phyloP scores from a whole-genome alignment of 768 basidiomycete species.

The Trametes sanguinea region DNA sequence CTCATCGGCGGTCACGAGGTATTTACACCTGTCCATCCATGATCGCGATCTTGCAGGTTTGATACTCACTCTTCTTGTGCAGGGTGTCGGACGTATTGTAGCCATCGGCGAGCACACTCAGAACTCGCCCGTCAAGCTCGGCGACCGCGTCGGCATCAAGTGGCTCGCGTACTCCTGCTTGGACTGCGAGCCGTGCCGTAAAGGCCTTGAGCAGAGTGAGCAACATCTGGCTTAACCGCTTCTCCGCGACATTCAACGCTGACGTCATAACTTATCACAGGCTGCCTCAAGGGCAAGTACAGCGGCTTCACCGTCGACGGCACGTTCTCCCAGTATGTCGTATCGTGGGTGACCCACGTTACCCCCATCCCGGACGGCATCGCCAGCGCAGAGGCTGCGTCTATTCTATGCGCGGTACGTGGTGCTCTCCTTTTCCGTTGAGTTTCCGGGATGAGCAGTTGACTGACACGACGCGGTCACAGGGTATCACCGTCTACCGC shows the following conservation, averaged over 20 bases:
- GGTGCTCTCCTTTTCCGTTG: background rate
- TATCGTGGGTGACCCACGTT: slow-evolving; percentile 72
- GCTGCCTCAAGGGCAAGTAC: slow-evolving; percentile 58
- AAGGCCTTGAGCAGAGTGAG: slow-evolving; percentile 77
- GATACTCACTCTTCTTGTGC: slow-evolving; percentile 24
- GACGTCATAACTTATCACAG: slow-evolving; percentile 33
- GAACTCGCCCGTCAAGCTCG: slow-evolving; percentile 64
- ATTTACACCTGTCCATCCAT: background rate
- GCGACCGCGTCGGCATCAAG: slow-evolving; percentile 83
- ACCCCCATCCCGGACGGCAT: slow-evolving; percentile 77
- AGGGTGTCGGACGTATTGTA: slow-evolving; percentile 80
- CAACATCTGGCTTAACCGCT: background rate
- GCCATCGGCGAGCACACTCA: slow-evolving; percentile 72
- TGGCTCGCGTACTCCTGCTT: slow-evolving; percentile 77
- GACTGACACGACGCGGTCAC: background rate
- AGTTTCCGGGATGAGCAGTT: background rate
- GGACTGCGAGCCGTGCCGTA: slow-evolving; percentile 74
- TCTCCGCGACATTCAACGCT: slow-evolving; percentile 2
- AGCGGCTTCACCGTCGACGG: slow-evolving; percentile 80
- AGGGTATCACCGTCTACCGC: slow-evolving; percentile 86
- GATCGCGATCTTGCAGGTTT: no score
- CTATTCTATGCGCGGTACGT: slow-evolving; percentile 75
- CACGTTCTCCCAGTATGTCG: slow-evolving; percentile 72
- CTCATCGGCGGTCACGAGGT: slow-evolving; percentile 74
- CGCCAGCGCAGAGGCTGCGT: slow-evolving; percentile 66